Conservation (phyloP, 805 yeast species). For the Grigorovia yakushimaensis region DNA sequence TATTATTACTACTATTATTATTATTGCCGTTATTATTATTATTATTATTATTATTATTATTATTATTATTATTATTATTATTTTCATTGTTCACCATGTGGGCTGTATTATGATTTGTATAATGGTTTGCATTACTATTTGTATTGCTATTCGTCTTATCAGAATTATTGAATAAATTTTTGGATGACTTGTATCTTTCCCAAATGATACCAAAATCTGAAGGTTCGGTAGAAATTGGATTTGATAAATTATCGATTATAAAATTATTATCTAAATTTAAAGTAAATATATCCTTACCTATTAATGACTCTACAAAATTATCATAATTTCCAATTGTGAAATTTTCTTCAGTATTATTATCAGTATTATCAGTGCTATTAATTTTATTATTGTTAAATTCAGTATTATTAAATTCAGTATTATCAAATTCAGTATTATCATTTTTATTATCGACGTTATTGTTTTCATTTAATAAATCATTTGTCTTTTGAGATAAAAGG, state of each 20-base stretch:
- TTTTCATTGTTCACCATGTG: too few species aligned
- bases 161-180: background rate
- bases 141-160: too few species aligned
- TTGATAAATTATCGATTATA: conserved; percentile 1
- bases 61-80: background rate
- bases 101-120: too few species aligned
- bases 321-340: background rate
- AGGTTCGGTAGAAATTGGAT: conserved; percentile 10
- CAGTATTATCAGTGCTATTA: background rate
- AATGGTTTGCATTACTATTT: background rate
- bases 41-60: conserved; percentile 1
- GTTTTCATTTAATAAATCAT: conserved; percentile 15
- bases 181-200: conserved; percentile 6
- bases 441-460: background rate
- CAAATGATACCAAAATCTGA: conserved; percentile 21
- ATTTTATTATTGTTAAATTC: too few species aligned
- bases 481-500: conserved; percentile 10
- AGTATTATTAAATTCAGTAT: background rate
- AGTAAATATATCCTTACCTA: conserved; percentile 12
- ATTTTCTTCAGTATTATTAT: background rate
- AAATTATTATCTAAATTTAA: conserved; percentile 9
- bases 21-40: background rate
- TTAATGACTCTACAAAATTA: conserved; percentile 7
- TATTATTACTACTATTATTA: background rate
- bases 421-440: background rate